phyloP scores from a whole-genome alignment of 768 basidiomycete species.

The Pilatotrama ljubarskyi region DNA sequence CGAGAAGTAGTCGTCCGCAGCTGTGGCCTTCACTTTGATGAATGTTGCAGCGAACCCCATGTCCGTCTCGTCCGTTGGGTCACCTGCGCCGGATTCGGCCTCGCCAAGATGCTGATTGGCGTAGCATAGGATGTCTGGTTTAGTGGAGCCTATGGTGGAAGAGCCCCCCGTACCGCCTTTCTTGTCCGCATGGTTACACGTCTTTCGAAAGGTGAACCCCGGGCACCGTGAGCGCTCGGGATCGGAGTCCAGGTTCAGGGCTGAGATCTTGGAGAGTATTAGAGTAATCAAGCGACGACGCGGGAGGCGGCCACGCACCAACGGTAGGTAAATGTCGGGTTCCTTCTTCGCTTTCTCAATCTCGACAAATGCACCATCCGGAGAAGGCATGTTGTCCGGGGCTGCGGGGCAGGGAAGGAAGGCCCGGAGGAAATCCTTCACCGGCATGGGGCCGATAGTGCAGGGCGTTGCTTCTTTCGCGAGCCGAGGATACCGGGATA shows the following conservation, averaged over 20 bases:
- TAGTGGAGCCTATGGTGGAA: neutral
- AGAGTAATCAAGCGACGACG: neutral
- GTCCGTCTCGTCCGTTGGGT: neutral
- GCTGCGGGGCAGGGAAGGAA: neutral
- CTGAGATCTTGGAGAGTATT: neutral
- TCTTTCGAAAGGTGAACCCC: neutral
- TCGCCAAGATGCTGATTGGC: neutral
- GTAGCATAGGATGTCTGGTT: conserved; percentile 3
- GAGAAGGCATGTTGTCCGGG: neutral
- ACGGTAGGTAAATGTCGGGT: neutral
- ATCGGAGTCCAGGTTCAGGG: neutral
- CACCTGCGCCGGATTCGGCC: neutral
- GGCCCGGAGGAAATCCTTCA: neutral
- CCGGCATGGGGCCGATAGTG: conserved; percentile 9
- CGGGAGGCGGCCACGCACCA: neutral
- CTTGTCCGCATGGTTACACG: neutral
- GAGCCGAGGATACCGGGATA: neutral
- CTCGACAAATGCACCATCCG: neutral
- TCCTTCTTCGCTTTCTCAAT: neutral
- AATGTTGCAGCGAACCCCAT: conserved; percentile 4
- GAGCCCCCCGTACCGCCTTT: neutral
- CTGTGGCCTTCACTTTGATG: neutral
- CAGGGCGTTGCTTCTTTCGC: neutral
- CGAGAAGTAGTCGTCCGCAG: neutral
- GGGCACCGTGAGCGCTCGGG: neutral